Conservation (phyloP, 352 stramenopile genomes). For the Phytophthora fragariaefolia region DNA sequence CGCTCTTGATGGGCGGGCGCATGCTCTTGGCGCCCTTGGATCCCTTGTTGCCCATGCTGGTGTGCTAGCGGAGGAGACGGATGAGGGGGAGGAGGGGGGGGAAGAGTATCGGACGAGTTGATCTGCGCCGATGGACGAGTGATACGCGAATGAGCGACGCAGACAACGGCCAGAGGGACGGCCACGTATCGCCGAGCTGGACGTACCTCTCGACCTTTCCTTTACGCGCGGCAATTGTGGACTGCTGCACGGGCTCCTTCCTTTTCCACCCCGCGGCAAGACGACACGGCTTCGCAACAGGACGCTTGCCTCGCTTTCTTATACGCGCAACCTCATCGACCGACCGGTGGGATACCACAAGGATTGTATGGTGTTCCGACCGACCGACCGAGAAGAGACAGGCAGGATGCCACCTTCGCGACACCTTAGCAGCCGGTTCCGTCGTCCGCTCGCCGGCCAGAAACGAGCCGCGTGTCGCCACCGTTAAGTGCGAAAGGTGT, state of each 20-base stretch:
- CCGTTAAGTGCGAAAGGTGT: constrained; percentile 8
- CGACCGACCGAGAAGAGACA: constrained; percentile 15
- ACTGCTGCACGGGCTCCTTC: constrained; percentile 31
- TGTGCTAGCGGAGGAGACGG: constrained; percentile 7
- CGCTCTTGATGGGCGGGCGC: constrained; percentile 84
- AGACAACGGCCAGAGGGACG: constrained; percentile 9
- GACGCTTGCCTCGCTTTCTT: constrained; percentile 30
- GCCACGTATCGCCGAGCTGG: too few relatives aligned
- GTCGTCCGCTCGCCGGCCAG: constrained; percentile 17
- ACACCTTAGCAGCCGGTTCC: constrained; percentile 24
- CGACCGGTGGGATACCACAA: background rate
- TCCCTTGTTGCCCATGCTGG: constrained; percentile 83
- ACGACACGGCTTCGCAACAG: constrained; percentile 33
- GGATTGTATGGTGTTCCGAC: background rate
- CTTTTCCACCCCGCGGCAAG: constrained; percentile 25
- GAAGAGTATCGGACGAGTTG: constrained; percentile 35
- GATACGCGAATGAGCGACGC: constrained; percentile 41
- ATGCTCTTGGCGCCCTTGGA: constrained; percentile 76
- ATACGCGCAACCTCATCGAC: constrained; percentile 26
- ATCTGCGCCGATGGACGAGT: constrained; percentile 42
- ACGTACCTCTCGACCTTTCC: constrained; percentile 36
- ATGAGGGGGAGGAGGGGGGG: constrained; percentile 3
- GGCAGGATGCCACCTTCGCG: constrained; percentile 8
- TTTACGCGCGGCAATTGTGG: constrained; percentile 37
- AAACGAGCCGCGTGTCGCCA: constrained; percentile 9